phyloP scores from a whole-genome alignment of 208 protist species.

The Leptomonas pyrrhocoris region DNA sequence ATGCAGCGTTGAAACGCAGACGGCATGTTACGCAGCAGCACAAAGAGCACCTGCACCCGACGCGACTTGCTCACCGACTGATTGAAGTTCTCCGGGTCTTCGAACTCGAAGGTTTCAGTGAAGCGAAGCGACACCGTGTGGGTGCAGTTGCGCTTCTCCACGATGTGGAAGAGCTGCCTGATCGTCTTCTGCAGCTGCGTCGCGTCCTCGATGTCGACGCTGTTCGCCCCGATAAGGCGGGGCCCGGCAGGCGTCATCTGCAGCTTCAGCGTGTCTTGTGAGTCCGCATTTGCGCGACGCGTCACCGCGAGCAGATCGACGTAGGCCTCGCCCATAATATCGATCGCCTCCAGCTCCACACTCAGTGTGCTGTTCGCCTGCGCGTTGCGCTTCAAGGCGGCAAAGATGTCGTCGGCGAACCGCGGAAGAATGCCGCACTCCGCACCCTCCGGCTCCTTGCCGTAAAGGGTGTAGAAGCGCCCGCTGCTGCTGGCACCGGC shows the following conservation, averaged over 20 bases:
- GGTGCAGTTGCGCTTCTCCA: slow-evolving; percentile 68
- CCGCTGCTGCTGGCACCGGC: slow-evolving; percentile 64
- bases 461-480: slow-evolving; percentile 79
- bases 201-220: slow-evolving; percentile 37
- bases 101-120: slow-evolving; percentile 85
- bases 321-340: slow-evolving; percentile 74
- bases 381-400: slow-evolving; percentile 60
- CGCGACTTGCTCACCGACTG: slow-evolving; percentile 79
- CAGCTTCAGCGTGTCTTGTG: slow-evolving; percentile 54
- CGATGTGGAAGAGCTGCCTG: slow-evolving; percentile 50
- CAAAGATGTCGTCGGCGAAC: slow-evolving; percentile 79
- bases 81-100: slow-evolving; percentile 70
- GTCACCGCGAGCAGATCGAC: slow-evolving; percentile 63
- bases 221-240: slow-evolving; percentile 60
- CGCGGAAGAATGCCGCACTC: slow-evolving; percentile 74
- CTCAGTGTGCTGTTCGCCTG: slow-evolving; percentile 60
- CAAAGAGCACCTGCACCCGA: slow-evolving; percentile 75
- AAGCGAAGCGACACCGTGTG: slow-evolving; percentile 79
- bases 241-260: slow-evolving; percentile 42
- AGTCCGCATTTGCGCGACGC: slow-evolving; percentile 2
- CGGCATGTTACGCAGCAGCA: slow-evolving; percentile 75
- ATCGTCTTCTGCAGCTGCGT: slow-evolving; percentile 46
- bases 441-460: slow-evolving; percentile 47
- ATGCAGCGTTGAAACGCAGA: slow-evolving; percentile 83
- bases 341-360: slow-evolving; percentile 73